Evolutionary conservation across 1,284 basidiomycete species (phyloP).

Genomic region (Ganoderma sinense): DNA sequence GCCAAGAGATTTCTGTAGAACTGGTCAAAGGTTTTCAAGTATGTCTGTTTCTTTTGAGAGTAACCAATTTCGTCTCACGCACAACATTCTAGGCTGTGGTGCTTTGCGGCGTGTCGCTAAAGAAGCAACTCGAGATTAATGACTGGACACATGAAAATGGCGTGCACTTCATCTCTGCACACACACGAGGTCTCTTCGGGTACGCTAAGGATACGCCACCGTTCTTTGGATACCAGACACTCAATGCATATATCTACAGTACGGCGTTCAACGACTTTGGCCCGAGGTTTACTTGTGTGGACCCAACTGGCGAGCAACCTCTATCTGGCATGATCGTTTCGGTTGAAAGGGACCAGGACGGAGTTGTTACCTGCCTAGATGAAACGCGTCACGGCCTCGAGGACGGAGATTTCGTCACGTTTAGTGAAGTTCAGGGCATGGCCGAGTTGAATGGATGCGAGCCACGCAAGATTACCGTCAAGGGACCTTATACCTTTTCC

Average conservation of each 20-base stretch:
- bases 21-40: slow-evolving; percentile 91
- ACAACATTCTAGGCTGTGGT: slow-evolving; percentile 79
- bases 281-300: slow-evolving; percentile 91
- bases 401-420: slow-evolving; percentile 98
- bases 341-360: slow-evolving; percentile 87
- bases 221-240: neutral
- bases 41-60: slow-evolving; percentile 33
- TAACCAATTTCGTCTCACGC: neutral
- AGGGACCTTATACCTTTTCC: slow-evolving; percentile 95
- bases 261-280: slow-evolving; percentile 98
- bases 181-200: slow-evolving; percentile 96
- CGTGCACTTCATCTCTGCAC: slow-evolving; percentile 92
- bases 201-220: slow-evolving; percentile 47
- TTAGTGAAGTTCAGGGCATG: slow-evolving; percentile 98
- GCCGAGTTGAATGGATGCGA: slow-evolving; percentile 89
- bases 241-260: slow-evolving; percentile 49
- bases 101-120: slow-evolving; percentile 79
- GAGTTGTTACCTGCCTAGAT: slow-evolving; percentile 95
- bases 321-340: slow-evolving; percentile 96
- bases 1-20: slow-evolving; percentile 81
- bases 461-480: slow-evolving; percentile 92
- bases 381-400: slow-evolving; percentile 98
- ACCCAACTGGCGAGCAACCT: slow-evolving; percentile 95
- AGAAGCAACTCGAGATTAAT: slow-evolving; percentile 94
- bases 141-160: slow-evolving; percentile 91